Evolutionary conservation across 108 stramenopile genomes (phyloP).

Genomic region (Pseudonitzschia pungens): DNA sequence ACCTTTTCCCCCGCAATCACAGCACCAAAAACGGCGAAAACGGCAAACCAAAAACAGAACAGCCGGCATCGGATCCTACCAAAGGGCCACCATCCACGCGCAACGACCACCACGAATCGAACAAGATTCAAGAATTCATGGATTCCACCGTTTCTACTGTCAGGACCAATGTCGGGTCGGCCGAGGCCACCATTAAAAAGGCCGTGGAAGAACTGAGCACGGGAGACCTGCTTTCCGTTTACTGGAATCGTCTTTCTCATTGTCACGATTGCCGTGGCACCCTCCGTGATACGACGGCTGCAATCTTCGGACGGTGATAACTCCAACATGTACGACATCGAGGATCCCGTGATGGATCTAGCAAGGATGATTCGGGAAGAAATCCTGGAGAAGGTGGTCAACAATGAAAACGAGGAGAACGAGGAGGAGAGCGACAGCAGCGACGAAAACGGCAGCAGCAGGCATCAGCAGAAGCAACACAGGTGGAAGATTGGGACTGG

Average conservation of each 20-base stretch:
- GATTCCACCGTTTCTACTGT: conserved; percentile 15
- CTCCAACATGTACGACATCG: conserved; percentile 30
- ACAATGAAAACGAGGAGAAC: not conserved
- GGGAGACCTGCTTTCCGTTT: conserved; percentile 32
- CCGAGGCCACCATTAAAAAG: conserved; percentile 22
- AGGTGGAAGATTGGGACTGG: conserved; percentile 19
- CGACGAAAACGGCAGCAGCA: not conserved
- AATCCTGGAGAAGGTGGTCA: conserved; percentile 1
- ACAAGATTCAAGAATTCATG: conserved; percentile 20
- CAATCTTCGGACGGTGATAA: conserved; percentile 25
- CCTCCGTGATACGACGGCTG: conserved; percentile 34
- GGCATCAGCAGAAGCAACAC: not conserved
- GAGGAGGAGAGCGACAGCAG: conserved; percentile 4
- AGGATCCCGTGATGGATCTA: conserved; percentile 49
- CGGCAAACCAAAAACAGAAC: not conserved
- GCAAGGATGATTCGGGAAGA: conserved; percentile 31
- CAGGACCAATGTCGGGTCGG: conserved; percentile 14
- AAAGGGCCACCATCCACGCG: not conserved
- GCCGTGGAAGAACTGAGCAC: conserved; percentile 20
- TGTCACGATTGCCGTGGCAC: conserved; percentile 21
- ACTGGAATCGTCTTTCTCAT: conserved; percentile 32
- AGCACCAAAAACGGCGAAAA: not conserved
- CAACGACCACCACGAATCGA: not conserved
- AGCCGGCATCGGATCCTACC: not conserved
- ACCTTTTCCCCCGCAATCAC: not conserved